Conservation (phyloP, 805 yeast genomes). For the Priceomyces carsonii region DNA sequence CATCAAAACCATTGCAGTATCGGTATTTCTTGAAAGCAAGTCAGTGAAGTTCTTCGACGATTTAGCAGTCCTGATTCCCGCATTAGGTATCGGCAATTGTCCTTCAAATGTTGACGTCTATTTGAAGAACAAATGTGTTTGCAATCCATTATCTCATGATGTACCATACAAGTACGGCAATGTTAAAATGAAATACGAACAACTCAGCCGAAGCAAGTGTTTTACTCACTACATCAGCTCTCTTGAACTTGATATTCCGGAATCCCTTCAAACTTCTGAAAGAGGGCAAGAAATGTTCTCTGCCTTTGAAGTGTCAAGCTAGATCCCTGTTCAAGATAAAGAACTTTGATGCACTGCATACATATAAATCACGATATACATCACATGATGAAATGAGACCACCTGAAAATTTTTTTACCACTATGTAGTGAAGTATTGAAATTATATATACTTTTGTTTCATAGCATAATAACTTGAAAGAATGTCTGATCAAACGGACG, state of each 20-base stretch:
- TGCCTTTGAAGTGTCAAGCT: slow-evolving; percentile 1
- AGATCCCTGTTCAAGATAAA: background rate
- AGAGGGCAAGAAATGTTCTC: background rate
- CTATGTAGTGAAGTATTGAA: too few relatives aligned
- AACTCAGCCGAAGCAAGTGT: slow-evolving; percentile 5
- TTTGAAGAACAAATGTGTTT: slow-evolving; percentile 10
- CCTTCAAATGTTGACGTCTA: slow-evolving; percentile 11
- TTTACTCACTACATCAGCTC: slow-evolving; percentile 5
- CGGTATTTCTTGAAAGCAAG: slow-evolving; percentile 10
- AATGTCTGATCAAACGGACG: slow-evolving; percentile 33
- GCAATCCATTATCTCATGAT: slow-evolving; percentile 7
- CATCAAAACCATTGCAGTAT: slow-evolving; percentile 14
- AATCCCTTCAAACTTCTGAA: slow-evolving; percentile 2
- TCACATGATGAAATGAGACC: too few relatives aligned
- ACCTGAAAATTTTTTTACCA: too few relatives aligned
- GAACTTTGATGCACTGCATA: too few relatives aligned
- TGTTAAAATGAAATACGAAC: slow-evolving; percentile 2
- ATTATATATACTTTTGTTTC: too few relatives aligned
- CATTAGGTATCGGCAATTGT: slow-evolving; percentile 12
- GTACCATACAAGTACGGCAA: slow-evolving; percentile 4
- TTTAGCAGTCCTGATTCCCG: slow-evolving; percentile 9
- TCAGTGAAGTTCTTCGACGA: slow-evolving; percentile 14
- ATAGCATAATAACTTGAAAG: background rate
- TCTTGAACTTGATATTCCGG: slow-evolving; percentile 3
- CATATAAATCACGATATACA: too few relatives aligned